These are phyloP conservation scores for Kwoniella botswanensis DNA, from an alignment of 768 basidiomycete species.

Conservation along the genomic window DNA sequence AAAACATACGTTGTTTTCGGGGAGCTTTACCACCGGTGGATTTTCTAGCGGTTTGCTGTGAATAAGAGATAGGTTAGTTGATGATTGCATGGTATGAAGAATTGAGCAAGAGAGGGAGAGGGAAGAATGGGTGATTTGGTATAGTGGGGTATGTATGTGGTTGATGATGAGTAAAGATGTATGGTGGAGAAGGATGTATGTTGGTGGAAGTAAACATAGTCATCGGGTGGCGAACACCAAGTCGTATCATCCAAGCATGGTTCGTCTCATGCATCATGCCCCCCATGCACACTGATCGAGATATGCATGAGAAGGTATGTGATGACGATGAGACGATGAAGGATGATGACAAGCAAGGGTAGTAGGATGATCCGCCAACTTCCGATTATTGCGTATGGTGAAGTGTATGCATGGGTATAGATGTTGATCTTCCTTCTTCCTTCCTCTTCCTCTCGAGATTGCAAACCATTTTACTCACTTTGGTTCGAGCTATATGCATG, in stretches of 20 bases:
- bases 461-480: slow-evolving; percentile 36
- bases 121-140: neutral
- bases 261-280: neutral
- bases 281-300: neutral
- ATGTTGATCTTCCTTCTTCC: neutral
- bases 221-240: neutral
- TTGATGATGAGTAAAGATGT: neutral
- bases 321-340: neutral
- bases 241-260: neutral
- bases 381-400: slow-evolving; percentile 9
- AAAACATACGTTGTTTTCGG: slow-evolving; percentile 57
- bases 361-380: slow-evolving; percentile 13
- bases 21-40: slow-evolving; percentile 85
- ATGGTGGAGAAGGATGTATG: slow-evolving; percentile 15
- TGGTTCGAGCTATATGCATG: slow-evolving; percentile 51
- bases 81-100: neutral
- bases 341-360: neutral
- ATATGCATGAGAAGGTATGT: slow-evolving; percentile 17
- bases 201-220: neutral
- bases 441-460: slow-evolving; percentile 19
- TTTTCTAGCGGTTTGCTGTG: slow-evolving; percentile 95
- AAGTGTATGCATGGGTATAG: slow-evolving; percentile 1
- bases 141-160: neutral
- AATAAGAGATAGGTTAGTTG: neutral
- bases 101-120: neutral